phyloP scores from a whole-genome alignment of 2,329 filamentous ascomycete genomes.

The Fusarium zealandicum region DNA sequence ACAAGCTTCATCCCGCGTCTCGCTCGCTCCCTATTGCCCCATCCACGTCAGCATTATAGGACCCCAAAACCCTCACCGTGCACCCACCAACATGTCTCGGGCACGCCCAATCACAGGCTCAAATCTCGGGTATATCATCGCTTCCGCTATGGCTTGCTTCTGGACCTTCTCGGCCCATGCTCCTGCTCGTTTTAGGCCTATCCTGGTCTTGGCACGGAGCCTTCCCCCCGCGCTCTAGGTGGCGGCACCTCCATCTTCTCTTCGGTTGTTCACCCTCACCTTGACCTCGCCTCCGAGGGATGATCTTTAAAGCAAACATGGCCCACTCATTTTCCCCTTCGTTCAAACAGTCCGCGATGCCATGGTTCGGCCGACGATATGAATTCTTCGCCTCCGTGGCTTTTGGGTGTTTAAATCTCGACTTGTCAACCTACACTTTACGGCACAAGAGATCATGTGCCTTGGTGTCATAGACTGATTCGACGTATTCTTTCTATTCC shows the following conservation, averaged over 20 bases:
- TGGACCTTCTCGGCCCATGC: conserved; percentile 10
- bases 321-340: no score
- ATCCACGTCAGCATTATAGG: conserved; percentile 21
- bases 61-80: neutral
- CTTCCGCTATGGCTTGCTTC: conserved; percentile 8
- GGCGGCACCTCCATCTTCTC: conserved; percentile 9
- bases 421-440: neutral
- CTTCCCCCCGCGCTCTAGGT: conserved; percentile 33
- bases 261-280: conserved; percentile 15
- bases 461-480: conserved; percentile 25
- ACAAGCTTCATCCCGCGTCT: no score
- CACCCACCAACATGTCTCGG: conserved; percentile 8
- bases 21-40: conserved; percentile 2
- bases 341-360: neutral
- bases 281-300: conserved; percentile 10
- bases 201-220: neutral
- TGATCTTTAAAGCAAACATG: neutral
- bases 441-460: neutral
- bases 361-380: neutral
- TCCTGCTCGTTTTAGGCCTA: neutral
- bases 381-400: neutral
- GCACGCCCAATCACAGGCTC: conserved; percentile 15
- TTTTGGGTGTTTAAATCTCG: conserved; percentile 2
- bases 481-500: neutral
- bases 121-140: neutral